Base-by-base conservation (phyloP, 2,329 filamentous ascomycete species). In the Claviceps spartinae region DNA sequence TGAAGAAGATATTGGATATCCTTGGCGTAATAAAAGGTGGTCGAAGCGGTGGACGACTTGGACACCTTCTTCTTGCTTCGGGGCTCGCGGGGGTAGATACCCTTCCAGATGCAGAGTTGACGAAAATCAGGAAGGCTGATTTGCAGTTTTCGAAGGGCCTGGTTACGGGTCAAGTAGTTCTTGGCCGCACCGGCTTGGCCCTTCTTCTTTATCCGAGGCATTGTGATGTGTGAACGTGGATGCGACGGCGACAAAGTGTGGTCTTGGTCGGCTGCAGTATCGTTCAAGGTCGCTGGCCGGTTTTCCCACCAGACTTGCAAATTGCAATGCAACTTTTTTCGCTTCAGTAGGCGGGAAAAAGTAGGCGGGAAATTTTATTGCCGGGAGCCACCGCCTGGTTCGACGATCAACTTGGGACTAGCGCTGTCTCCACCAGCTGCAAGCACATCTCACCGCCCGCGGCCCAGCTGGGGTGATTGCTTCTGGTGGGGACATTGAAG, bases 31-130 rank as follows among this genome's bases (percentile, higher is more conserved):
- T 86, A 86, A 61, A 97, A 98, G 56, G 93, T 98, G 30, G 91
- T 97, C 52, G 86, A 90, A 55, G 85, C 83, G 38, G 87, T 95
- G 26, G 89, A 82, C 54, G 87, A 88, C 71, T 94, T 95, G 65
- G 86, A 88, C 43, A 87, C 93, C 79, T 96, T 96, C 76, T 95
- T 96, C 76, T 89, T 91, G 75, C 86, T 95, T 65, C 93, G 82
- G 57, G 93, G 93, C 75, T 98, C 93, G 64, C 93, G 86, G 59
- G 93, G 93, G 72, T 96, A 98, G 68, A 98, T 97, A 62, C 90
- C 93, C 76, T 97, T 97, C 85, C 95, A 98, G 69, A 98, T 98
- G 74, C 93, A 98, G 67, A 98, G 79, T 73, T 95, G 86, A 72
- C 93, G 85, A 73, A 98, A 98, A 72, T 98, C 93, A 60, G 90